phyloP scores from a whole-genome alignment of 805 yeast species.

The Grigorovia yakushimaensis region DNA sequence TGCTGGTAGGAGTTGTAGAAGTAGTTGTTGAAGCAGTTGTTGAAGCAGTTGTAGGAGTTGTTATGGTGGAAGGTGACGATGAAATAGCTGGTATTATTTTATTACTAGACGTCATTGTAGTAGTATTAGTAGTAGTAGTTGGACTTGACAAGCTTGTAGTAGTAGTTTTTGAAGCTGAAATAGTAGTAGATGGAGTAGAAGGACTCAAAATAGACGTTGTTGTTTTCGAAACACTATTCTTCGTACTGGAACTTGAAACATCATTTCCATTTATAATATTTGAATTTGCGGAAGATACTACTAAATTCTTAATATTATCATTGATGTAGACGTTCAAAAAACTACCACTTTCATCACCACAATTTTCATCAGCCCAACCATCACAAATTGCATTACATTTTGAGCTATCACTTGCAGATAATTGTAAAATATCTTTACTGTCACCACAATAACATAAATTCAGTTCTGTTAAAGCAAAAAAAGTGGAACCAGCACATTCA shows the following conservation, averaged over 20 bases:
- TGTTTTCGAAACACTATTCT: conserved; percentile 7
- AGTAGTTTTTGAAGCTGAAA: background rate
- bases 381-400: conserved; percentile 41
- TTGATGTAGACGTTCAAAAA: conserved; percentile 38
- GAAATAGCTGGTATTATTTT: background rate
- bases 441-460: conserved; percentile 58
- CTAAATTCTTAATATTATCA: conserved; percentile 13
- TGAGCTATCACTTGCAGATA: conserved; percentile 31
- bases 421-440: conserved; percentile 30
- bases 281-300: background rate
- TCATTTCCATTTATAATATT: too few species aligned
- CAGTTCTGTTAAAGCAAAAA: conserved; percentile 46
- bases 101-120: background rate
- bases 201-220: background rate
- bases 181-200: conserved; percentile 1
- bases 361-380: conserved; percentile 52
- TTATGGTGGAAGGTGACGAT: background rate
- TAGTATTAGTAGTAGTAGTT: background rate
- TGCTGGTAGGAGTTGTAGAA: background rate
- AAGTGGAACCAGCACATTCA: conserved; percentile 41
- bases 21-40: conserved; percentile 1
- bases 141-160: too few species aligned
- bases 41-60: background rate
- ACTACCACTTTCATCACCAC: conserved; percentile 46
- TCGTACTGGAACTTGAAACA: conserved; percentile 21